Conservation (phyloP, 805 yeast species). For the Candida ortonii region DNA sequence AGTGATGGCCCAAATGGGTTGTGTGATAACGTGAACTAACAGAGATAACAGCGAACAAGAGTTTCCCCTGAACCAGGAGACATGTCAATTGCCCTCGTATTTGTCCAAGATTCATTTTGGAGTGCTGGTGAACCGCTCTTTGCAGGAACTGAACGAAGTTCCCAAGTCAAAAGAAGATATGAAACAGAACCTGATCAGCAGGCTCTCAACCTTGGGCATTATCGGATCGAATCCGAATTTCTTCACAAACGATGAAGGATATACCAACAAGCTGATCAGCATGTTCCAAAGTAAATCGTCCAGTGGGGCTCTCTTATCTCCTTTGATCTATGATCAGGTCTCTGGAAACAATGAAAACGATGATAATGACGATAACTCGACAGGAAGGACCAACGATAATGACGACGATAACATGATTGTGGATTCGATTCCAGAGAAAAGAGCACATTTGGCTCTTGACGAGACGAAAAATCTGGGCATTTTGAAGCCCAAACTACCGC, state of each 20-base stretch:
- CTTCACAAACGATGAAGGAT: slow-evolving; percentile 18
- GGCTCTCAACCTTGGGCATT: slow-evolving; percentile 19
- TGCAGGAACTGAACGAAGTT: slow-evolving; percentile 9
- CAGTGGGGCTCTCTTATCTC: too few relatives aligned
- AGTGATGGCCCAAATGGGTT: too few relatives aligned
- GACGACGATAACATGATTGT: slow-evolving; percentile 12
- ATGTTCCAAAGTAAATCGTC: slow-evolving; percentile 15
- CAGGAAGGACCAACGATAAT: slow-evolving; percentile 1
- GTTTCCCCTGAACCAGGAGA: too few relatives aligned
- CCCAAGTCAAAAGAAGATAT: slow-evolving; percentile 18
- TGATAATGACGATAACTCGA: slow-evolving; percentile 9
- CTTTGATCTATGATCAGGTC: slow-evolving; percentile 1
- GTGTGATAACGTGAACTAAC: too few relatives aligned
- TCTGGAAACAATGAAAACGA: slow-evolving; percentile 8
- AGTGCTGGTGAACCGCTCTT: slow-evolving; percentile 11
- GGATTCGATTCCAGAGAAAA: slow-evolving; percentile 12
- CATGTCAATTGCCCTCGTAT: slow-evolving; percentile 24
- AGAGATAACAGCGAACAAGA: too few relatives aligned
- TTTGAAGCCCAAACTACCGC: slow-evolving; percentile 10
- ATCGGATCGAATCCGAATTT: slow-evolving; percentile 21
- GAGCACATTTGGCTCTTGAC: slow-evolving; percentile 3
- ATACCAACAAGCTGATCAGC: slow-evolving; percentile 15
- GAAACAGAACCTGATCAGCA: slow-evolving; percentile 10
- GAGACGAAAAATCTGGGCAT: slow-evolving; percentile 1
- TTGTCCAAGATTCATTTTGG: slow-evolving; percentile 23